Evolutionary conservation across 768 basidiomycete genomes (phyloP).

Genomic region (Termitomyces sp.): DNA sequence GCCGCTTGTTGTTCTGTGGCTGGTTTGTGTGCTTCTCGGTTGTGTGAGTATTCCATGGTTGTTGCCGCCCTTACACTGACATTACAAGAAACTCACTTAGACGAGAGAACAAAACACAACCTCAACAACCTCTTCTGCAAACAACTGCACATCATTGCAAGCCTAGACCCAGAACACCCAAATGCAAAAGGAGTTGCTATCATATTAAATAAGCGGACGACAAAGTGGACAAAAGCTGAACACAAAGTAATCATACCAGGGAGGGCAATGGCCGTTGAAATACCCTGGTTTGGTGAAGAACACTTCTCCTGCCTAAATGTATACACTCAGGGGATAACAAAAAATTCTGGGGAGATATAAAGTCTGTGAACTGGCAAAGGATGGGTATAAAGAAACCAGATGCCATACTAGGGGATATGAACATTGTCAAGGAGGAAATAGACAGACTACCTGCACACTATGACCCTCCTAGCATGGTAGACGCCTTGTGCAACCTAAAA

Average conservation of each 20-base stretch:
- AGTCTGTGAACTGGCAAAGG: neutral
- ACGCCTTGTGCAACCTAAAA: conserved; percentile 4
- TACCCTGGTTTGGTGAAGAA: conserved; percentile 15
- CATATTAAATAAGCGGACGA: conserved; percentile 18
- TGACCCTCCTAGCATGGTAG: neutral
- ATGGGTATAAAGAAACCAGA: conserved; percentile 20
- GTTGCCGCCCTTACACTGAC: too few species aligned
- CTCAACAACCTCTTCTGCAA: conserved; percentile 3
- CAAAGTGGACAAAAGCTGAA: conserved; percentile 16
- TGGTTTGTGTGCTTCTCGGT: too few species aligned
- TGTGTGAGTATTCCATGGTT: too few species aligned
- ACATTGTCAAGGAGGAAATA: conserved; percentile 33
- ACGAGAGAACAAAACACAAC: neutral
- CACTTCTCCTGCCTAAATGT: neutral
- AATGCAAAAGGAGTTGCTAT: conserved; percentile 27
- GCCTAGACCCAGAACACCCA: neutral
- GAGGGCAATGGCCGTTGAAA: neutral
- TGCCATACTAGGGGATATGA: conserved; percentile 36
- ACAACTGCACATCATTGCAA: conserved; percentile 16
- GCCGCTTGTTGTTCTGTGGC: too few species aligned
- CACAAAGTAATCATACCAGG: conserved; percentile 21
- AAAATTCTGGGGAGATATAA: neutral
- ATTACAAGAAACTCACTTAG: conserved; percentile 1
- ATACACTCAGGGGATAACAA: neutral
- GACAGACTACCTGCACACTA: conserved; percentile 28